Evolutionary conservation across 306 rosid species (phyloP), one percentile per base, ranked within the genome.

Genomic region (Sophora flavescens): DNA sequence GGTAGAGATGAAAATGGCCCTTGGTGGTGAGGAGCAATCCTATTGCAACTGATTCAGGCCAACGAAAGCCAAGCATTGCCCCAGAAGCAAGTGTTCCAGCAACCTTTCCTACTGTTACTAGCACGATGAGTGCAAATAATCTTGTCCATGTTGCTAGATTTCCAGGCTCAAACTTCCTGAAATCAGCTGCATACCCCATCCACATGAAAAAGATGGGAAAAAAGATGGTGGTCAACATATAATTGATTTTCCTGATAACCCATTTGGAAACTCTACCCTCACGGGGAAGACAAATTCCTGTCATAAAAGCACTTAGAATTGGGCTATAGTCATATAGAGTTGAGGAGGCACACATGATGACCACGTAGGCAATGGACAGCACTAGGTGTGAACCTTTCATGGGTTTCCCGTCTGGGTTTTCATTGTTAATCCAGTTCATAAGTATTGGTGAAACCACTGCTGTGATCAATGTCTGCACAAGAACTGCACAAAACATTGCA

Each of bases 351-450:
- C 93, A 86, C 22, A 82, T 64, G 33, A 92, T 75, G 35, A 86
- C 93, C 86, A 95, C 87, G 83, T 89, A 92, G 56, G 99, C 99
- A 53, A 92, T 14, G 30, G 97, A 81, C 30, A 95, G 82, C 48
- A 95, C 92, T 56, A 95, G 50, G 53, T 95, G 99, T 47, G 99
- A 77, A 3, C 91, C 99, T 78, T 95, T 95, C 89, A 95, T 78
- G 14, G 97, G 96, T 77, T 78, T 92, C 16, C 99, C 99, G 77
- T 92, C 92, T 0, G 99, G 99, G 52, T 92, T 95, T 68, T 95
- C 99, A 15, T 91, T 90, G 81, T 95, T 88, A 50, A 92, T 96
- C 99, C 97, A 95, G 5, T 67, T 87, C 89, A 95, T 86, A 30
- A 92, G 75, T 16, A 89, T 1, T 0, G 99, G 99, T 0, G 99